Evolutionary conservation across 495 filamentous ascomycete species (phyloP).

Genomic region (Penicilliopsis zonata): DNA sequence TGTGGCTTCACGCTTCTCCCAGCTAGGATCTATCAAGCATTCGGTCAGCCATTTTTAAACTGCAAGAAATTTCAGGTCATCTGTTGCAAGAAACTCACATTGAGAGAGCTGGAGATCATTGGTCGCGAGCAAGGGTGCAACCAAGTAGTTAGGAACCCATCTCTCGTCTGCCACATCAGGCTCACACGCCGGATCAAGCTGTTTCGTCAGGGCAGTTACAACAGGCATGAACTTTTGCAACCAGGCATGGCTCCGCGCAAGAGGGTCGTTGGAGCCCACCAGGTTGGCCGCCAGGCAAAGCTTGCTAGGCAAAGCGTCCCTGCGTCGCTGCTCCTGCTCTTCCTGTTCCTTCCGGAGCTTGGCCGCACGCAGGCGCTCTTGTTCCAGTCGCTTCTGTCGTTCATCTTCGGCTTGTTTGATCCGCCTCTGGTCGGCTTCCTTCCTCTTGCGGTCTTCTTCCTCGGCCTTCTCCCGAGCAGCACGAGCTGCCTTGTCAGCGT

Average conservation of each 20-base stretch:
- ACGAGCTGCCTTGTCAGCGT: constrained; percentile 29
- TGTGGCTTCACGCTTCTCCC: constrained; percentile 45
- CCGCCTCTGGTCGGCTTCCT: constrained; percentile 39
- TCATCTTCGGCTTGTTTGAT: constrained; percentile 44
- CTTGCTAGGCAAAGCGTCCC: constrained; percentile 42
- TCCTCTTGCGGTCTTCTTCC: constrained; percentile 39
- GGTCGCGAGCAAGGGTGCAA: constrained; percentile 61
- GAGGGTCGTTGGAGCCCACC: constrained; percentile 33
- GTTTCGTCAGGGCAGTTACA: constrained; percentile 33
- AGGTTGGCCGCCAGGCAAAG: constrained; percentile 37
- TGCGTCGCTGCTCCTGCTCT: constrained; percentile 43
- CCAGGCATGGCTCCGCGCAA: constrained; percentile 31
- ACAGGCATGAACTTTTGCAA: constrained; percentile 40
- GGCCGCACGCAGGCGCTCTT: constrained; percentile 41
- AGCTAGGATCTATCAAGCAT: constrained; percentile 43
- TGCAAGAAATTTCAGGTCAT: neutral
- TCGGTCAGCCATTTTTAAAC: neutral
- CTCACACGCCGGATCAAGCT: constrained; percentile 32
- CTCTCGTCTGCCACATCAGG: constrained; percentile 40
- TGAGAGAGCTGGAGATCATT: constrained; percentile 63
- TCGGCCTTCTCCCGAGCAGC: constrained; percentile 36
- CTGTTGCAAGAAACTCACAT: too few relatives aligned
- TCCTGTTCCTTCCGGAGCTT: constrained; percentile 38
- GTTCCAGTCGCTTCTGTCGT: constrained; percentile 38
- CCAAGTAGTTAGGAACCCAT: constrained; percentile 69